Evolutionary conservation across 164 flowering plant species (phyloP), one percentile per base, ranked within the genome.

Genomic region (Vitis rupestris): DNA sequence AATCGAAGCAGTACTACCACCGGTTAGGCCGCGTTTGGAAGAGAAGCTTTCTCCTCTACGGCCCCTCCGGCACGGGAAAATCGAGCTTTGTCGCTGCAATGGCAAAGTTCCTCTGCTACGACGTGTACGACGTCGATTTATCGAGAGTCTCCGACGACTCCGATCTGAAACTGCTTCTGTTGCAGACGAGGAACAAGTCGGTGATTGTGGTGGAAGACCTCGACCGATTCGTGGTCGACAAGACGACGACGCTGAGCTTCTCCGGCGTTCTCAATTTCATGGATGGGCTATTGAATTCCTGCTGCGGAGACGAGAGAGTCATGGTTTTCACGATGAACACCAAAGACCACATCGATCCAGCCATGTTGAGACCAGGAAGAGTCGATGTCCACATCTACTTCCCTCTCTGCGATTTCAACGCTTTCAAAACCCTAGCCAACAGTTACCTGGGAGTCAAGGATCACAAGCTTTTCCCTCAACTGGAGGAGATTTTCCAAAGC

Each of bases 11-110:
- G 68, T 90, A 90, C 61, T 93, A 87, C 44, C 89, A 93, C 66
- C 78, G 85, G 1, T 64, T 91, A 12, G 98, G 98, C 17, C 91
- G 94, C 5, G 92, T 85, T 49, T 93, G 98, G 97, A 88, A 83
- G 56, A 83, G 98, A 54, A 90, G 95, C 65, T 93, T 87, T 60
- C 79, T 93, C 7, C 74, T 93, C 3, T 79, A 87, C 78, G 98
- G 98, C 10, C 80, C 85, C 0, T 79, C 95, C 17, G 98, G 98
- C 7, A 90, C 97, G 0, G 95, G 97, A 0, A 93, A 93, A 63
- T 85, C 98, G 31, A 90, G 87, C 52, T 91, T 90, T 76, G 74
- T 87, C 0, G 91, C 94, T 1, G 97, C 92, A 4, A 86, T 91
- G 90, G 92, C 98, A 8, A 88, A 76, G 61, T 75, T 83, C 72